Conservation (phyloP, 2,329 filamentous ascomycete species). For the Xylaria multiplex region DNA sequence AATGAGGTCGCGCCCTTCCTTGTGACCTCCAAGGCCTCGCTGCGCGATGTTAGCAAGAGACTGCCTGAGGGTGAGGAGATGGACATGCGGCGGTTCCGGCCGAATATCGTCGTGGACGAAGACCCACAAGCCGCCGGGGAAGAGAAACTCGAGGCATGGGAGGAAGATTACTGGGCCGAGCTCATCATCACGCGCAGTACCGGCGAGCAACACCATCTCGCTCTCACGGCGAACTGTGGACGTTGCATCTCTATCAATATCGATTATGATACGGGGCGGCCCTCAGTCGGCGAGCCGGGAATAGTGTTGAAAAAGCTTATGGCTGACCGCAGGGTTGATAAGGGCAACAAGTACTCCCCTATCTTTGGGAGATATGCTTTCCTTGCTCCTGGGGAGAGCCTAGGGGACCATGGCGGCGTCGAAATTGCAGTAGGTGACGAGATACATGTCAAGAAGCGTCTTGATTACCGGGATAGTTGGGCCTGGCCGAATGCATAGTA, state of each 20-base stretch:
- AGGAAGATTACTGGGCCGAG: conserved; percentile 79
- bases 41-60: conserved; percentile 71
- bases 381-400: conserved; percentile 48
- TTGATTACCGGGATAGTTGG: conserved; percentile 63
- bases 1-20: conserved; percentile 81
- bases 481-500: conserved; percentile 56
- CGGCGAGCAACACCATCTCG: conserved; percentile 49
- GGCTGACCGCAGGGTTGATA: conserved; percentile 75
- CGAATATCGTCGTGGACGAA: conserved; percentile 75
- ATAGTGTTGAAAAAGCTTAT: conserved; percentile 74
- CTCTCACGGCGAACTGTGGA: conserved; percentile 75
- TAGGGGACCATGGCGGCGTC: conserved; percentile 38
- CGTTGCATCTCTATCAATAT: conserved; percentile 77
- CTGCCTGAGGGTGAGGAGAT: conserved; percentile 61
- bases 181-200: conserved; percentile 55
- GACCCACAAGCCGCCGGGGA: conserved; percentile 11
- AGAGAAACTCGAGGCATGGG: conserved; percentile 58
- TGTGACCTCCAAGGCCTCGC: conserved; percentile 74
- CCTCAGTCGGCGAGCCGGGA: conserved; percentile 66
- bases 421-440: conserved; percentile 65
- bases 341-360: conserved; percentile 73
- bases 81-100: conserved; percentile 76
- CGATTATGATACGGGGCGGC: conserved; percentile 72
- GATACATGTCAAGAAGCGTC: conserved; percentile 61
- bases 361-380: conserved; percentile 81